These are phyloP conservation scores for Pythium utonaiense DNA, from an alignment of 352 stramenopile species.

Conservation along the genomic window DNA sequence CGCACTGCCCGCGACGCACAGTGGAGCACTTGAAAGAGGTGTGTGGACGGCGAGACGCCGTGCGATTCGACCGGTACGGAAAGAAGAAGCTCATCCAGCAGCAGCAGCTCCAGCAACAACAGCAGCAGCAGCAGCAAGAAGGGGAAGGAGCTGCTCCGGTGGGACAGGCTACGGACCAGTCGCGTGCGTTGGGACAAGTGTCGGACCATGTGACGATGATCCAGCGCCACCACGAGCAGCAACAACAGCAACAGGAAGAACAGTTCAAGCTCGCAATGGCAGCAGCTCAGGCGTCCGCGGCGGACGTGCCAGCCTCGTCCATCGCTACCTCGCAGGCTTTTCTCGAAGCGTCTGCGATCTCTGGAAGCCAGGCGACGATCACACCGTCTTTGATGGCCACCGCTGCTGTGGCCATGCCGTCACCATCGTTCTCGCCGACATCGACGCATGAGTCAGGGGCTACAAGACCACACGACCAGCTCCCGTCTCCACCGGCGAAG, in stretches of 20 bases:
- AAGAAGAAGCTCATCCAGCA: conserved; percentile 31
- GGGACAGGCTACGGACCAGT: not conserved
- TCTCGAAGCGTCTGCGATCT: not conserved
- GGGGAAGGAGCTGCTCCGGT: not conserved
- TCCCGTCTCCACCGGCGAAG: conserved; percentile 7
- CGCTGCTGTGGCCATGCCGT: not conserved
- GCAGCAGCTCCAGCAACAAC: conserved; percentile 12
- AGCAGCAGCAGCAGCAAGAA: conserved; percentile 14
- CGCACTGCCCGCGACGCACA: conserved; percentile 60
- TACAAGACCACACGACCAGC: not conserved
- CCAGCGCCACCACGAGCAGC: not conserved
- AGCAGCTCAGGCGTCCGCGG: not conserved
- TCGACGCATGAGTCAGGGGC: not conserved
- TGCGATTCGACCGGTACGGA: conserved; percentile 32
- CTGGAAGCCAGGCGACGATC: not conserved
- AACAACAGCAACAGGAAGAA: not conserved
- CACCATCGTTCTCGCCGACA: not conserved
- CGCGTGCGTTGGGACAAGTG: not conserved
- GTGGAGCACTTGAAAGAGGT: conserved; percentile 61
- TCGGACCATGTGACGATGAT: not conserved
- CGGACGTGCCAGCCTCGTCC: not conserved
- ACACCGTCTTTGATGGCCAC: not conserved
- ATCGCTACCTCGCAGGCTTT: not conserved
- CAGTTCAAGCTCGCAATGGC: not conserved
- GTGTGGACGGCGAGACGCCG: conserved; percentile 42